Evolutionary conservation across 257 asterid genomes (phyloP), one percentile per base, ranked within the genome.

Genomic region (Lithospermum erythrorhizon): DNA sequence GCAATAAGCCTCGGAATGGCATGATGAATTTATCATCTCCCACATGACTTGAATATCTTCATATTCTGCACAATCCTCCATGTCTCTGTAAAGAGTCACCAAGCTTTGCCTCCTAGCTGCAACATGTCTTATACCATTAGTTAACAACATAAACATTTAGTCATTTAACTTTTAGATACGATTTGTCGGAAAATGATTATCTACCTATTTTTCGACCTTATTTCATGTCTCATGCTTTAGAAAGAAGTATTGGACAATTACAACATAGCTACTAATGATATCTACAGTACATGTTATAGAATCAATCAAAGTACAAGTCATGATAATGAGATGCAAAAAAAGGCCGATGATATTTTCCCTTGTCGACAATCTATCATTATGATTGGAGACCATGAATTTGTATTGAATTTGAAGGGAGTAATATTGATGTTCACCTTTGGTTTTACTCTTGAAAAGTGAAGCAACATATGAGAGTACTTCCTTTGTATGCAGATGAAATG

Each of bases 1-100:
- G 16, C 61, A 74, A 57, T 66, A 68, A 53, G 63, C 54, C 35
- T 41, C 32, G 18, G 68, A 63, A 57, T 76, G 68, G 59, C 65
- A 58, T 15, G 83, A 68, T 55, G 91, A 56, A 65, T 79, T 83
- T 52, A 81, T 70, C 71, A 83, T 78, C 63, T 86, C 82, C 95
- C 91, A 86, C 91, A 83, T 83, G 29, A 81, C 89, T 48, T 77
- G 78, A 59, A 82, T 82, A 71, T 86, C 93, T 68, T 35, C 66
- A 72, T 83, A 83, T 61, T 77, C 93, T 61, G 71, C 79, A 53
- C 83, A 83, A 18, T 81, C 87, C 76, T 83, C 95, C 77, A 80
- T 73, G 53, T 86, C 95, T 68, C 75, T 69, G 73, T 75, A 76
- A 27, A 86, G 72, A 29, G 58, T 55, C 21, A 76, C 75, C 29